Conservation (phyloP, 345 rosid species). For the Limnanthes douglasii region DNA sequence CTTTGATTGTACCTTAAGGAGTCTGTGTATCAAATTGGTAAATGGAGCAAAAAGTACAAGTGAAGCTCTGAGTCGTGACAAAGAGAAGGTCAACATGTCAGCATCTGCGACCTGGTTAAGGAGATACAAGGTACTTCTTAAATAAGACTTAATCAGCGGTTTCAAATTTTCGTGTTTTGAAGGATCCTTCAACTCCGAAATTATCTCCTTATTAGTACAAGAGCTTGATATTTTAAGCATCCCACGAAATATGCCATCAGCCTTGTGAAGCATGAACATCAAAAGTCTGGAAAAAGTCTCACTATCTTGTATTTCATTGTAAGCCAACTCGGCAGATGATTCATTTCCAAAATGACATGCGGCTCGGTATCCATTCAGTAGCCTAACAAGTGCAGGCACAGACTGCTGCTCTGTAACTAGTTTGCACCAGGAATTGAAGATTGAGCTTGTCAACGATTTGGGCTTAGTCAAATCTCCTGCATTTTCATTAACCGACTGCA, state of each 20-base stretch:
- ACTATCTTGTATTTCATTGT: constrained; percentile 24
- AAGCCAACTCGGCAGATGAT: constrained; percentile 12
- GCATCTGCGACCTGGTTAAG: constrained; percentile 52
- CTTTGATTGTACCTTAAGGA: constrained; percentile 48
- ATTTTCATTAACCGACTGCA: constrained; percentile 18
- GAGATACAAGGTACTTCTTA: constrained; percentile 61
- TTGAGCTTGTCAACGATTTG: constrained; percentile 28
- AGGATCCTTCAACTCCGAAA: constrained; percentile 49
- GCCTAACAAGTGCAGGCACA: constrained; percentile 37
- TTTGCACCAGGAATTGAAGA: constrained; percentile 30
- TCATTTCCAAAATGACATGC: constrained; percentile 63
- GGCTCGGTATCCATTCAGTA: constrained; percentile 67
- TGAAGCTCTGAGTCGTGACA: constrained; percentile 46
- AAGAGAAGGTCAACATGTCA: constrained; percentile 37
- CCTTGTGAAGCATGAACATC: constrained; percentile 48
- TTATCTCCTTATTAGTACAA: constrained; percentile 34
- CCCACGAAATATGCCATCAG: constrained; percentile 40
- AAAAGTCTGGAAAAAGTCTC: constrained; percentile 36
- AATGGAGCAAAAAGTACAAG: constrained; percentile 42
- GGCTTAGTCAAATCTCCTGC: constrained; percentile 8
- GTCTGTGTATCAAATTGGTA: constrained; percentile 38
- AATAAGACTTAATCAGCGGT: constrained; percentile 61
- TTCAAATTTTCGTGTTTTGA: constrained; percentile 52
- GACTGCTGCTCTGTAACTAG: constrained; percentile 37
- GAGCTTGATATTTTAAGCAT: constrained; percentile 48